Base-by-base conservation (phyloP, 2,329 filamentous ascomycete genomes). In the Cylindrodendrum hubeiense region DNA sequence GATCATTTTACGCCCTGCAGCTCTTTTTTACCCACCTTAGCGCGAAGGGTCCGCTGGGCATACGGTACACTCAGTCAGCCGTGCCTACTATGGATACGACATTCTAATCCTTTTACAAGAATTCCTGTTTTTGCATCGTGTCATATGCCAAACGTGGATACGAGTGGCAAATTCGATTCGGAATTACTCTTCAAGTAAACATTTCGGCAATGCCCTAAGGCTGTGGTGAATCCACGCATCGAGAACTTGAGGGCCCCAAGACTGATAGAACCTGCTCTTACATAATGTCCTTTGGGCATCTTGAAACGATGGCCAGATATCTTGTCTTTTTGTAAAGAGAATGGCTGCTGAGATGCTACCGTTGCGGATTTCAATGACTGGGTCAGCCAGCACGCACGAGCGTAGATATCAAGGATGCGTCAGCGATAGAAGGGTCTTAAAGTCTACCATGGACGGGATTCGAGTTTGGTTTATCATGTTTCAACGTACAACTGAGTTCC, bases 401-500 rank as follows among this genome's bases (percentile, higher is more conserved):
- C 19, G 39, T 8, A 61, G n/a, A 3, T 54, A 28, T 4, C 50
- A 41, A 12, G 58, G 58, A 21, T 61, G 50, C 13, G 26, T 15
- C 6, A 61, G 26, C 3, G 58, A 61, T 6, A 60, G 30, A 24
- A 47, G 28, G 2, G 37, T 33, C 3, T 49, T 60, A 30, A 30
- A 30, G 8, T 30, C 28, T 30, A 12, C 28, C 2, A 17, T 21
- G n/a, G 17, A 17, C n/a, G 8, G 5, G 46, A n/a, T 15, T n/a
- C 15, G 17, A 17, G 5, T 7, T 39, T n/a, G 17, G 15, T 6
- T 8, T n/a, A n/a, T 19, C 24, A 6, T 13, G 43, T 30, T 34
- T 9, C 28, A 39, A n/a, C 43, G 8, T 49, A 60, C 57, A 60
- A 37, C 12, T 60, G 61, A 6, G 62, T 60, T 1, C 43, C 62